Evolutionary conservation across 2,329 filamentous ascomycete genomes (phyloP).

Genomic region (Fusarium metavorans): DNA sequence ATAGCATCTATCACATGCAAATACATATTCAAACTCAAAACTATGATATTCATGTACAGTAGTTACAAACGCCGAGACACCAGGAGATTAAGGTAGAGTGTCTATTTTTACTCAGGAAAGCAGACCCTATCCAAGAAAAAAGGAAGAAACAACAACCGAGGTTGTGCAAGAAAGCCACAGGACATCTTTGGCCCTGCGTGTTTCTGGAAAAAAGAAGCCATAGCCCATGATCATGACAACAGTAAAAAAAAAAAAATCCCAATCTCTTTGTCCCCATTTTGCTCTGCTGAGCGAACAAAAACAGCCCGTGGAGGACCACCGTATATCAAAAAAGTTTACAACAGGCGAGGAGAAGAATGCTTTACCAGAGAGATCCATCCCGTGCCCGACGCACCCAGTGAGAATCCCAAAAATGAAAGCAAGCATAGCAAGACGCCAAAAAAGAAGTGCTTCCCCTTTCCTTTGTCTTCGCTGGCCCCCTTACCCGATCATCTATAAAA

Average conservation of each 20-base stretch:
- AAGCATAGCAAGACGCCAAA: conserved; percentile 29
- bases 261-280: conserved; percentile 22
- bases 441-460: conserved; percentile 30
- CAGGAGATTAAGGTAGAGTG: conserved; percentile 19
- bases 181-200: conserved; percentile 29
- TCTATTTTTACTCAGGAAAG: conserved; percentile 36
- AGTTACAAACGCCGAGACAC: neutral
- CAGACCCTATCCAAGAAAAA: conserved; percentile 43
- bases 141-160: conserved; percentile 26
- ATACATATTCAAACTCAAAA: neutral
- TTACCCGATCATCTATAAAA: conserved; percentile 39
- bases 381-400: conserved; percentile 8
- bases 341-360: conserved; percentile 16
- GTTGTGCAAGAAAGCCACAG: conserved; percentile 34
- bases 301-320: conserved; percentile 17
- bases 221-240: conserved; percentile 45
- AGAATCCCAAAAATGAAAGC: conserved; percentile 10
- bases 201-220: conserved; percentile 41
- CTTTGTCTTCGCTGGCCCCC: conserved; percentile 24
- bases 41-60: neutral
- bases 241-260: conserved; percentile 14
- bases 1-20: neutral
- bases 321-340: conserved; percentile 31
- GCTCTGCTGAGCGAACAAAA: conserved; percentile 3
- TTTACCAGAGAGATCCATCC: conserved; percentile 14